Evolutionary conservation across 441 rosid species (phyloP).

Genomic region (Pelargonium citronellum): DNA sequence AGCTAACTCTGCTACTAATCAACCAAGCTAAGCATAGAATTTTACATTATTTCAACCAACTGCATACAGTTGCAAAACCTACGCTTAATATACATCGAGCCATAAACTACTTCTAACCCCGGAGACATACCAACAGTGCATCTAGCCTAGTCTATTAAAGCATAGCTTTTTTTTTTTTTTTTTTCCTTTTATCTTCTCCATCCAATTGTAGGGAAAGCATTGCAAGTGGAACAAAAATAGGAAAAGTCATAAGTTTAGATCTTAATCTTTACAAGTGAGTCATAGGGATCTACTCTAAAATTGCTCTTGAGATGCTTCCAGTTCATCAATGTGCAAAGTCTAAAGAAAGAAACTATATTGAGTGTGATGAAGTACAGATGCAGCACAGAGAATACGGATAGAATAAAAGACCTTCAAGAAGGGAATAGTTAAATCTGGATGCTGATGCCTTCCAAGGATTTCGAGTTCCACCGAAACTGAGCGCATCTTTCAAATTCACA

Average conservation of each 20-base stretch:
- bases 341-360: neutral
- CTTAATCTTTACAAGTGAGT: too few species aligned
- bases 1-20: neutral
- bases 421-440: slow-evolving; percentile 78
- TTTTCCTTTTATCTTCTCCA: too few species aligned
- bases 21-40: neutral
- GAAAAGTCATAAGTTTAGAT: too few species aligned
- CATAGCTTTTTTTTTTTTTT: too few species aligned
- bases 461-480: slow-evolving; percentile 77
- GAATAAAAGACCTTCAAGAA: slow-evolving; percentile 61
- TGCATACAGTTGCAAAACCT: neutral
- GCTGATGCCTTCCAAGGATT: slow-evolving; percentile 88
- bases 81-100: neutral
- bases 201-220: too few species aligned
- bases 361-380: neutral
- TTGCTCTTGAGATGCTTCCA: too few species aligned
- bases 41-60: neutral
- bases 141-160: too few species aligned
- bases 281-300: too few species aligned
- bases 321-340: too few species aligned
- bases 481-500: slow-evolving; percentile 56
- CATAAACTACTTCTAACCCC: too few species aligned
- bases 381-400: slow-evolving; percentile 4
- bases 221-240: too few species aligned
- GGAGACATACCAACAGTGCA: too few species aligned